Base-by-base conservation (phyloP, 495 filamentous ascomycete species). In the Xylaria nigripes region DNA sequence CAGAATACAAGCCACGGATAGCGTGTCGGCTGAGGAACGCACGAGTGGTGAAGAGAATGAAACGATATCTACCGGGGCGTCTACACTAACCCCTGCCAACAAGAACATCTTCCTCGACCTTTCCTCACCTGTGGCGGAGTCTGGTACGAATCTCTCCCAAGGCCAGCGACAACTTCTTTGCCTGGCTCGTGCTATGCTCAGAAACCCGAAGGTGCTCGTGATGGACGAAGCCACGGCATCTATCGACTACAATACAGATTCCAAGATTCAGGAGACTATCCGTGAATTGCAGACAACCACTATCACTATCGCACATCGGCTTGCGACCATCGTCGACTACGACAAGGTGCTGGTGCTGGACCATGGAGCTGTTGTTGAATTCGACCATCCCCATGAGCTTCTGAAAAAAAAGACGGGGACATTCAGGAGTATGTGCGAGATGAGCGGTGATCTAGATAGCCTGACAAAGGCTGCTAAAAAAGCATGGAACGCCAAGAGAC, bases 161-260 rank as follows among this genome's bases (percentile, higher is more conserved):
- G 94, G 94, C 36, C 94, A 99, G 64, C 81, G 87, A 6, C 94
- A 99, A 70, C 86, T 99, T 13, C 77, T 99, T 42, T 99, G 94
- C 61, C 85, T 99, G 15, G 94, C 94, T 2, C 85, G 94, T 18
- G 94, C 94, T 0, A 78, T 99, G 43, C 86, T 99, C 61, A 96
- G 91, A 73, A 81, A 80, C 27, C 93, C 94, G 0, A 87, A 85
- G 41, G 93, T 99, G 16, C 74, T 99, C 3, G 85, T 99, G 66
- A 97, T 99, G 93, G 94, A 99, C 70, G 94, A 99, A 75, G 94
- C 94, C 16, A 99, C 94, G 6, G 94, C 93, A 0, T 95, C 89
- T 1, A 97, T 99, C 65, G 94, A 99, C 75, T 97, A 97, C 70
- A 84, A 83, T 30, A 99, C 93, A 15, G 94, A 99, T 63, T 73